These are phyloP conservation scores for Suzukiozyma palmioleophila DNA, from an alignment of 1,139 yeast species.

Conservation along the genomic window DNA sequence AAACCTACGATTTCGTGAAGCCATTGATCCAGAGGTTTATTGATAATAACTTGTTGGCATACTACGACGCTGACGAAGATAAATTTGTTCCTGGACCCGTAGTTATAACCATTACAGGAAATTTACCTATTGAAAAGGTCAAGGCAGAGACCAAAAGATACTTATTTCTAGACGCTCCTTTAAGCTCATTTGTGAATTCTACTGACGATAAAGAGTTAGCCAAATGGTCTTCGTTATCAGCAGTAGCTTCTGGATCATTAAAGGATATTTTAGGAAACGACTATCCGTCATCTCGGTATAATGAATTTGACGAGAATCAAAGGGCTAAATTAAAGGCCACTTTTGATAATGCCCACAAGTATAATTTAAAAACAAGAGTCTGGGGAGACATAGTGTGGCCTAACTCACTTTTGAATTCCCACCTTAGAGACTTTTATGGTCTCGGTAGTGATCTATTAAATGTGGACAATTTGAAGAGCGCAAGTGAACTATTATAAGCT, in stretches of 20 bases:
- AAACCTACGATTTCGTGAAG: slow-evolving; percentile 27
- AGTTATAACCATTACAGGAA: slow-evolving; percentile 38
- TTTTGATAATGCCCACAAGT: slow-evolving; percentile 31
- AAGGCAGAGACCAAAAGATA: slow-evolving; percentile 25
- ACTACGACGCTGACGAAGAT: slow-evolving; percentile 24
- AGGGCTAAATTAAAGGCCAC: slow-evolving; percentile 14
- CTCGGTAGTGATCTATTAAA: slow-evolving; percentile 38
- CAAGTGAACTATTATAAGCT: slow-evolving; percentile 16
- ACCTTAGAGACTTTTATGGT: slow-evolving; percentile 22
- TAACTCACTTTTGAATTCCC: slow-evolving; percentile 21
- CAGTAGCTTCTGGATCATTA: slow-evolving; percentile 35
- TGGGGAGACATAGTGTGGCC: slow-evolving; percentile 48
- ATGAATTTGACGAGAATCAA: slow-evolving; percentile 20
- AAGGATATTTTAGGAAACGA: slow-evolving; percentile 25
- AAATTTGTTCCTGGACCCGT: slow-evolving; percentile 31
- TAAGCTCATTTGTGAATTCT: slow-evolving; percentile 18
- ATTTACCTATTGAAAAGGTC: slow-evolving; percentile 30
- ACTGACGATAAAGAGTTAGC: slow-evolving; percentile 14
- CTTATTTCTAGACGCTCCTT: slow-evolving; percentile 37
- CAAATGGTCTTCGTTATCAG: slow-evolving; percentile 23
- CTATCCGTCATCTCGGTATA: slow-evolving; percentile 9
- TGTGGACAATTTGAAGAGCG: slow-evolving; percentile 32
- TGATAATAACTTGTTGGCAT: slow-evolving; percentile 29
- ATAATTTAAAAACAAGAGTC: slow-evolving; percentile 35
- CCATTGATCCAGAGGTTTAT: slow-evolving; percentile 29